Percentiles rank a stretch among this genome's conserved stretches.
phyloP scores from a whole-genome alignment of 805 yeast species.

The Cyberlindnera saturnus region DNA sequence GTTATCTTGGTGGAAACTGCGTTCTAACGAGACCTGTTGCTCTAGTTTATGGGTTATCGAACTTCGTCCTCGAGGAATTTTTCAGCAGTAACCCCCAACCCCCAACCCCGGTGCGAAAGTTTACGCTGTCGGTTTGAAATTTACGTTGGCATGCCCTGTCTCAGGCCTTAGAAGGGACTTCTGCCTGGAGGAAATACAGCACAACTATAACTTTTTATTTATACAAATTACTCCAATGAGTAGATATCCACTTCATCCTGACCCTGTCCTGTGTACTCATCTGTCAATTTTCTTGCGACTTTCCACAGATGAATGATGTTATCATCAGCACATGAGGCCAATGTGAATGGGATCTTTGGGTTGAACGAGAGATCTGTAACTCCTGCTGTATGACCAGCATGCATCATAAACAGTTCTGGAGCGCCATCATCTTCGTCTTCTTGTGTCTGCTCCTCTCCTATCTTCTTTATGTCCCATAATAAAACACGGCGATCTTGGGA shows the following conservation, averaged over 20 bases:
- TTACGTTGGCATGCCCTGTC: slow-evolving; percentile 1
- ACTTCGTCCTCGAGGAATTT: slow-evolving; percentile 3
- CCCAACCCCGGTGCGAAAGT: no score
- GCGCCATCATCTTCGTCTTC: slow-evolving; percentile 91
- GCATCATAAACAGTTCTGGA: slow-evolving; percentile 86
- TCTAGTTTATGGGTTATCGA: no score
- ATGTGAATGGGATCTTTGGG: slow-evolving; percentile 64
- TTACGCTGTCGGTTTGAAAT: slow-evolving; percentile 1
- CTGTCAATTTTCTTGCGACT: slow-evolving; percentile 30
- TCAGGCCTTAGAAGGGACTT: no score
- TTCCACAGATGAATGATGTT: slow-evolving; percentile 42
- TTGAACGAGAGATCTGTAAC: slow-evolving; percentile 71
- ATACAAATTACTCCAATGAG: slow-evolving; percentile 14
- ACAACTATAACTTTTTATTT: no score
- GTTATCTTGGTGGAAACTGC: no score
- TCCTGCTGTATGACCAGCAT: slow-evolving; percentile 82
- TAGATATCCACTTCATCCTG: slow-evolving; percentile 17
- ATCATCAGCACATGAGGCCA: slow-evolving; percentile 50
- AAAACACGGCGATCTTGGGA: slow-evolving; percentile 73
- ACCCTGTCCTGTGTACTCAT: slow-evolving; percentile 17
- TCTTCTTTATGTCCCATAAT: slow-evolving; percentile 72
- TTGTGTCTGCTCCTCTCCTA: slow-evolving; percentile 79
- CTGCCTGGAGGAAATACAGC: no score
- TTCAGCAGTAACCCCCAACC: slow-evolving; percentile 1
- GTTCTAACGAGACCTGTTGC: no score